phyloP scores from a whole-genome alignment of 148 eudicot genomes.

The Spergularia bocconei region DNA sequence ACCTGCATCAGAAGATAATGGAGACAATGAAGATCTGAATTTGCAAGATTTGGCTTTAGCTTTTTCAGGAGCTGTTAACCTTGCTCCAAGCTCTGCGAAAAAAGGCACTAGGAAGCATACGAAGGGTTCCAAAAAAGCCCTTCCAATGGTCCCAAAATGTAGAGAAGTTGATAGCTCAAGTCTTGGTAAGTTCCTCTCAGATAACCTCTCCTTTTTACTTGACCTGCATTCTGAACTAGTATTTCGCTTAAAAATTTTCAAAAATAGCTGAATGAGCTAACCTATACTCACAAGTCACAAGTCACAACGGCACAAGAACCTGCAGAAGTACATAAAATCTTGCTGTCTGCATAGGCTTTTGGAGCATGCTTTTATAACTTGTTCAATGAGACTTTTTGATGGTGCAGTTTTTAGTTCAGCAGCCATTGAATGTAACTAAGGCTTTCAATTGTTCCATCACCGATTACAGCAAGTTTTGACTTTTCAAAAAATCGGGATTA shows the following conservation, averaged over 20 bases:
- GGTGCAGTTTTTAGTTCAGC: too few relatives aligned
- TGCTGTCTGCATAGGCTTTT: not conserved
- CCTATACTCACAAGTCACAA: conserved; percentile 7
- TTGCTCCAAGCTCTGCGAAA: conserved; percentile 41
- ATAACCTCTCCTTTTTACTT: not conserved
- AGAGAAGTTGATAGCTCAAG: conserved; percentile 26
- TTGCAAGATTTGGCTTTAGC: conserved; percentile 69
- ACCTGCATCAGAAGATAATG: conserved; percentile 38
- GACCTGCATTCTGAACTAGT: not conserved
- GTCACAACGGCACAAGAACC: conserved; percentile 11
- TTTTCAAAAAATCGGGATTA: too few relatives aligned
- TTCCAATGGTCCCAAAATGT: conserved; percentile 24
- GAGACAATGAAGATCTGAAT: conserved; percentile 45
- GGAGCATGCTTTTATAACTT: too few relatives aligned
- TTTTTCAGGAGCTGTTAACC: conserved; percentile 60
- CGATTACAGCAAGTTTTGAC: too few relatives aligned
- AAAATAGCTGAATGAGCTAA: not conserved
- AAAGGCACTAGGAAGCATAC: conserved; percentile 23
- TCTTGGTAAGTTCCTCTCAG: conserved; percentile 42
- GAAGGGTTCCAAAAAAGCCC: conserved; percentile 27
- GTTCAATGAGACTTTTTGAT: too few relatives aligned
- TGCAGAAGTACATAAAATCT: not conserved
- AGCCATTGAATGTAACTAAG: too few relatives aligned
- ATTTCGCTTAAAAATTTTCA: not conserved
- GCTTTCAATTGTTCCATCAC: too few relatives aligned